These are phyloP conservation scores for Lyophyllum semitale DNA, from an alignment of 768 basidiomycete genomes.

Conservation along the genomic window DNA sequence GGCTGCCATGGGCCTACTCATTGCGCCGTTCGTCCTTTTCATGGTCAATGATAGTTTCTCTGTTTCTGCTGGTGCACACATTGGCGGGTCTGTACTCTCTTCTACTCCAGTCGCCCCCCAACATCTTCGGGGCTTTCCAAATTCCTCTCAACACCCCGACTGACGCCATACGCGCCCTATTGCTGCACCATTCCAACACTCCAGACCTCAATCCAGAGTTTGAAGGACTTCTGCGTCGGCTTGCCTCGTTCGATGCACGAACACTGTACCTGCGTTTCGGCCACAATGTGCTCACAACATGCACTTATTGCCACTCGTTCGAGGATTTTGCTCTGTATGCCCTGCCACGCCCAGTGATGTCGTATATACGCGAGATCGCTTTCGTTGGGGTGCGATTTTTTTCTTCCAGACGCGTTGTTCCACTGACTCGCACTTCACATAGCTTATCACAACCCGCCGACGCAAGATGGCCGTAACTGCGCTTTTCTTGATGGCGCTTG, in stretches of 20 bases:
- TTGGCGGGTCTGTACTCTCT: constrained; percentile 49
- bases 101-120: constrained; percentile 52
- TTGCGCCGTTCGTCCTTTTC: constrained; percentile 14
- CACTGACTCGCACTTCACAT: constrained; percentile 20
- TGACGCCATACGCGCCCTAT: constrained; percentile 48
- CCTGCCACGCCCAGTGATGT: constrained; percentile 52
- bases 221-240: constrained; percentile 52
- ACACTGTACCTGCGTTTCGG: constrained; percentile 67
- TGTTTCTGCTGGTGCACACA: constrained; percentile 51
- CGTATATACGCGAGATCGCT: constrained; percentile 59
- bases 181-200: constrained; percentile 42
- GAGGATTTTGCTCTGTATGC: constrained; percentile 63
- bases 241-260: constrained; percentile 60
- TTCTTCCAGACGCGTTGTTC: not conserved
- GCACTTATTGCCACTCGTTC: constrained; percentile 64
- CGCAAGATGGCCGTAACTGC: constrained; percentile 47
- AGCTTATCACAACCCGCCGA: constrained; percentile 26
- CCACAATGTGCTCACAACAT: constrained; percentile 61
- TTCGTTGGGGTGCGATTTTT: constrained; percentile 47
- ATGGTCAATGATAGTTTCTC: constrained; percentile 29
- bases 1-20: constrained; percentile 19
- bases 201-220: constrained; percentile 47
- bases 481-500: constrained; percentile 48
- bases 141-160: constrained; percentile 57
- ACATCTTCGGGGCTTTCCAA: constrained; percentile 59